Evolutionary conservation across 371 early-diverging fungal species (phyloP).

Genomic region (Mortierella sp.): DNA sequence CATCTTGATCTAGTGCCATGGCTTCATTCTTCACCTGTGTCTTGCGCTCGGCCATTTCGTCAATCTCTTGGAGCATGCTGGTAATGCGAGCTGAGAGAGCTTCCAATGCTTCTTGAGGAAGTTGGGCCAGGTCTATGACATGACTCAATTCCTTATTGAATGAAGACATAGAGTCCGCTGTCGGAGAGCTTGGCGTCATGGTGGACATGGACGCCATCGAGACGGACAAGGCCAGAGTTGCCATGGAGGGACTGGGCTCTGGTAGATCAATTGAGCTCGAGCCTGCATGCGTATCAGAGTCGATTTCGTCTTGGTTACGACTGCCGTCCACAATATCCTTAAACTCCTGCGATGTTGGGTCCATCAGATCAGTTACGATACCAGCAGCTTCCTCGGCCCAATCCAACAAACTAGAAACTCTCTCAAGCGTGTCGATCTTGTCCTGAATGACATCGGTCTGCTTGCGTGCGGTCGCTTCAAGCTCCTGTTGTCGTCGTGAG

Average conservation of each 20-base stretch:
- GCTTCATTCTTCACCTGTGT: conserved; percentile 20
- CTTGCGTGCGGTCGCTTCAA: conserved; percentile 11
- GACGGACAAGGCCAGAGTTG: conserved; percentile 4
- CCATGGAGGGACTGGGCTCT: conserved; percentile 7
- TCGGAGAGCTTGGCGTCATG: conserved; percentile 8
- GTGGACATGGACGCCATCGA: conserved; percentile 11
- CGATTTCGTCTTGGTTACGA: neutral
- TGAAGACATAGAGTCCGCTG: neutral
- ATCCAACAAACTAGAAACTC: conserved; percentile 15
- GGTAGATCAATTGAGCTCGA: too few species aligned
- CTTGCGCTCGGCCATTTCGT: conserved; percentile 34
- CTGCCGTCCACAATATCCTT: neutral
- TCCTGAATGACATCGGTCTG: conserved; percentile 20
- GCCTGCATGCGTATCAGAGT: neutral
- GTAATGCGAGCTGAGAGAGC: conserved; percentile 4
- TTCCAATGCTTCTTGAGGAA: conserved; percentile 16
- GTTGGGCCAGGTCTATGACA: conserved; percentile 4
- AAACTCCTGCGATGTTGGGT: neutral
- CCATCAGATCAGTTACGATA: conserved; percentile 7
- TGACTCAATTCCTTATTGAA: conserved; percentile 1
- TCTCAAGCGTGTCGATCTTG: conserved; percentile 23
- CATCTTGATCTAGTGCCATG: neutral
- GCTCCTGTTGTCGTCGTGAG: conserved; percentile 17
- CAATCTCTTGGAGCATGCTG: conserved; percentile 17
- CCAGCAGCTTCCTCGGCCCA: conserved; percentile 32